Percentiles rank a stretch among this genome's conserved stretches.
Conservation (phyloP, 768 basidiomycete species). For the Plicaturopsis crispa region DNA sequence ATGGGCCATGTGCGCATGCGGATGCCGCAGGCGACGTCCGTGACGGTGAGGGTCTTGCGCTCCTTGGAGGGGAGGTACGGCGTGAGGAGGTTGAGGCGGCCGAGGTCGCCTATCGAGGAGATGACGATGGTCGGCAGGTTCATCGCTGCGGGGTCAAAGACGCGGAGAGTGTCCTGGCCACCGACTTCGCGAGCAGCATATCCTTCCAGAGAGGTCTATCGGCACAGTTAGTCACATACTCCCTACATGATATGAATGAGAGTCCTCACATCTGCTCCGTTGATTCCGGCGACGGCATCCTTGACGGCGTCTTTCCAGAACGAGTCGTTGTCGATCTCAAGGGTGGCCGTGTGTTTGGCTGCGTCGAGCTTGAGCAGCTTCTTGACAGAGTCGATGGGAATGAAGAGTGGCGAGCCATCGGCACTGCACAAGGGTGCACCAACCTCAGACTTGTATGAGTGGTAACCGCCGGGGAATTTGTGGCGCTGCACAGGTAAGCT, state of each 20-base stretch:
- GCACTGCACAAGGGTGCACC: not conserved
- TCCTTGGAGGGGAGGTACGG: conserved; percentile 1
- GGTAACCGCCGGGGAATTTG: not conserved
- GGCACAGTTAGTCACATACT: no score
- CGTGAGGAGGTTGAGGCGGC: not conserved
- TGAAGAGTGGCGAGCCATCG: conserved; percentile 1
- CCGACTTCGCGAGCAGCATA: not conserved
- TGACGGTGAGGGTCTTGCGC: conserved; percentile 1
- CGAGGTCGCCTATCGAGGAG: conserved; percentile 2
- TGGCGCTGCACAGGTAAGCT: not conserved
- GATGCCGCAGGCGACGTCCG: not conserved
- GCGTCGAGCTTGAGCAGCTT: conserved; percentile 1
- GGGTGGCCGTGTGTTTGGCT: not conserved
- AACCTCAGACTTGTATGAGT: not conserved
- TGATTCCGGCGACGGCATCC: not conserved
- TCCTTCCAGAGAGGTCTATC: not conserved
- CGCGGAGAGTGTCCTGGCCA: not conserved
- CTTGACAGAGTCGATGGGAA: not conserved
- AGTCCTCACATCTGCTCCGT: no score
- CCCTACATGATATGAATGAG: no score
- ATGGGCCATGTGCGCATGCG: not conserved
- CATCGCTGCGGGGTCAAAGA: not conserved
- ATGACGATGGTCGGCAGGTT: not conserved
- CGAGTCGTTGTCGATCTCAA: not conserved
- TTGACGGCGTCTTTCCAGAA: conserved; percentile 3